Evolutionary conservation across 768 basidiomycete species (phyloP), one percentile per base, ranked within the genome.

Genomic region (Rhizopogon vulgaris): DNA sequence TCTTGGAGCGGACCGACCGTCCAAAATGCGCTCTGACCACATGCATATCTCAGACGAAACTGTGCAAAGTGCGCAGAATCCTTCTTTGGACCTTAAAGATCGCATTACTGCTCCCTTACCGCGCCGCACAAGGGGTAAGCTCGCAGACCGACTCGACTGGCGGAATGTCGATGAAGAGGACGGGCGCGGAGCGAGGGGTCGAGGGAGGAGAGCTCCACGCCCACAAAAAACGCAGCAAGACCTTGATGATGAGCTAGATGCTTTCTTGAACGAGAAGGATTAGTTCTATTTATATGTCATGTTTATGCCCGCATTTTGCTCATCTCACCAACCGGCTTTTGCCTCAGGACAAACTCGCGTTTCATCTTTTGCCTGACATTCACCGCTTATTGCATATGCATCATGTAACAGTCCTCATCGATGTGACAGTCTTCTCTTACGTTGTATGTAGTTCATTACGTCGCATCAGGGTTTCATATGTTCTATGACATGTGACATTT

Each of bases 211-310:
- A 52, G 64, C 64, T 53, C 62, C 67, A 14, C 72, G 75, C 10
- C 71, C 75, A 22, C 75, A 65, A 52, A 82, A 81, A 66, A 87
- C 80, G 1, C 83, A 83, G 62, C 79, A 86, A 67, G 87, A 92
- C 58, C 72, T 93, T 36, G 90, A 93, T 56, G 87, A 84, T 45
- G 90, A 93, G 61, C 71, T 92, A 42, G 90, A 92, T 30, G 84
- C 85, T 14, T 91, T 91, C 67, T 65, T 88, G 56, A 81, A 79
- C 25, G 73, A 75, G 56, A 73, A 73, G 58, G 68, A 73, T 52
- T 76, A 59, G 63, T 46, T 41, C 47, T 14, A 25, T n/a, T 14
- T 32, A 45, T 8, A n/a, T 47, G 28, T 41, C 25, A n/a, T 38
- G 28, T 24, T n/a, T 51, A 15, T 28, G 48, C 32, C 11, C 41